These are phyloP conservation scores for Trichoderma aggressivum DNA, from an alignment of 2,329 filamentous ascomycete genomes.

Conservation along the genomic window DNA sequence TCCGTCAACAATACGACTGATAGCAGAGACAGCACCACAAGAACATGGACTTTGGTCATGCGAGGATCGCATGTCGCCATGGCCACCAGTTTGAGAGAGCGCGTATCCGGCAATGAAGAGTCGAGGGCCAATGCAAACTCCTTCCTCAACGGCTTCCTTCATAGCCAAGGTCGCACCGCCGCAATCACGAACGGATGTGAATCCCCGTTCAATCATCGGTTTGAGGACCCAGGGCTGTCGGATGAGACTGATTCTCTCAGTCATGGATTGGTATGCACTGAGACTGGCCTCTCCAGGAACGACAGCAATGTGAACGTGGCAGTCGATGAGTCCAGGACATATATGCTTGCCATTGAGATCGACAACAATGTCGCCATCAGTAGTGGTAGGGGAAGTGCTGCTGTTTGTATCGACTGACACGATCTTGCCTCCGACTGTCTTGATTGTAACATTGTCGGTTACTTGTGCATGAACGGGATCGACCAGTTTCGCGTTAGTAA, in stretches of 20 bases:
- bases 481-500: constrained; percentile 44
- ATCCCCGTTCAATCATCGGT: constrained; percentile 54
- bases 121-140: constrained; percentile 50
- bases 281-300: constrained; percentile 29
- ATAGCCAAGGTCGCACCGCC: constrained; percentile 53
- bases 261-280: constrained; percentile 30
- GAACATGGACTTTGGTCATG: constrained; percentile 43
- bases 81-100: constrained; percentile 56
- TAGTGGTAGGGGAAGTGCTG: neutral
- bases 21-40: constrained; percentile 33
- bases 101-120: constrained; percentile 53
- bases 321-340: constrained; percentile 32
- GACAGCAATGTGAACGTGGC: constrained; percentile 32
- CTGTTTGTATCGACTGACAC: neutral
- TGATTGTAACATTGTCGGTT: constrained; percentile 32
- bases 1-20: constrained; percentile 50
- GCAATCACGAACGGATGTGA: constrained; percentile 56
- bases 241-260: constrained; percentile 35
- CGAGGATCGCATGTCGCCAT: constrained; percentile 47
- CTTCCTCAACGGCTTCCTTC: constrained; percentile 53
- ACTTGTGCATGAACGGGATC: constrained; percentile 37
- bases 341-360: constrained; percentile 29
- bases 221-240: constrained; percentile 45
- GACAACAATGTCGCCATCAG: constrained; percentile 17
- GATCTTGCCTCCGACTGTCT: constrained; percentile 21